Evolutionary conservation across 257 asterid genomes (phyloP).

Genomic region (Solanum ahanhuiri): DNA sequence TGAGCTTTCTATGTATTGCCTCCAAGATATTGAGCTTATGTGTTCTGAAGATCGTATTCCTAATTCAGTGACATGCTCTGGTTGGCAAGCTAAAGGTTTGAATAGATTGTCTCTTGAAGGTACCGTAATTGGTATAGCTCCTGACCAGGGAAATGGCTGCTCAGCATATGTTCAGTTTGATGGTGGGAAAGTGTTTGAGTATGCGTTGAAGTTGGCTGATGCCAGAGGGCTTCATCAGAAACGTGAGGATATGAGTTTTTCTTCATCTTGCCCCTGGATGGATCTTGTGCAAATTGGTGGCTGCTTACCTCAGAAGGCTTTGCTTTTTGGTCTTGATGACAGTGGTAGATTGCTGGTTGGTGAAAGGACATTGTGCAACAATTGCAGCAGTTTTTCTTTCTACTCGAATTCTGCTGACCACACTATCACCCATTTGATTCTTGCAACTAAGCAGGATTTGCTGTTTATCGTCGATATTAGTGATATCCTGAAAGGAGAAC

Average conservation of each 20-base stretch:
- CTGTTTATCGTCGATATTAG: conserved; percentile 64
- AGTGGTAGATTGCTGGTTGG: conserved; percentile 56
- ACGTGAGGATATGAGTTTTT: conserved; percentile 53
- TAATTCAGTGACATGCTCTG: conserved; percentile 63
- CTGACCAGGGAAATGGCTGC: conserved; percentile 29
- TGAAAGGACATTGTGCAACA: conserved; percentile 62
- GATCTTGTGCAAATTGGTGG: conserved; percentile 39
- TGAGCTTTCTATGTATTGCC: conserved; percentile 32
- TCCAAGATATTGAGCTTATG: conserved; percentile 58
- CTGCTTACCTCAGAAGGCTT: conserved; percentile 26
- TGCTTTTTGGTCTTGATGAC: conserved; percentile 85
- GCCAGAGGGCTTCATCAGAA: conserved; percentile 39
- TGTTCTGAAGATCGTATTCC: conserved; percentile 63
- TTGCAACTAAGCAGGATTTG: conserved; percentile 76
- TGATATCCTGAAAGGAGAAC: conserved; percentile 52
- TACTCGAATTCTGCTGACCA: conserved; percentile 69
- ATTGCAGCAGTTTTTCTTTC: conserved; percentile 74
- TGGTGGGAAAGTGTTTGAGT: conserved; percentile 69
- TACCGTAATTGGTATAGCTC: conserved; percentile 40
- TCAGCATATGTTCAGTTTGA: conserved; percentile 74
- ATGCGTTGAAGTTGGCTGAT: conserved; percentile 37
- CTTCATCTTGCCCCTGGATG: conserved; percentile 75
- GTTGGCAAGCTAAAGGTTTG: conserved; percentile 59
- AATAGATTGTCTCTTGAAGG: conserved; percentile 47
- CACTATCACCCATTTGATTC: conserved; percentile 60